Conservation (phyloP, 768 basidiomycete genomes). For the Tricholoma hemisulphureum region DNA sequence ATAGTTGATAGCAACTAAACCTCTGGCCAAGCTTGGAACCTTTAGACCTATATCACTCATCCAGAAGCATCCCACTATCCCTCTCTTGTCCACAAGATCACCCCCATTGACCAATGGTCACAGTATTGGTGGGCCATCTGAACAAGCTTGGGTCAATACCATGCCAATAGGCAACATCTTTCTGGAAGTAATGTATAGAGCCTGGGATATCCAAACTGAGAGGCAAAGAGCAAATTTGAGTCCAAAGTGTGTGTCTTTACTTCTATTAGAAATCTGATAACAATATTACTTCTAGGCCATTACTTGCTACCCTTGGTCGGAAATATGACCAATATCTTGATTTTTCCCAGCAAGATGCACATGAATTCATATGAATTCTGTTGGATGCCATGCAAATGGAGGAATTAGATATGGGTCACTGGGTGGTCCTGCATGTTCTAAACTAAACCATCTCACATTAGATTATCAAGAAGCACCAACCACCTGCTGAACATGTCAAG, state of each 20-base stretch:
- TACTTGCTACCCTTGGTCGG: conserved; percentile 66
- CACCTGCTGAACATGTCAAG: conserved; percentile 38
- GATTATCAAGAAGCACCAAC: conserved; percentile 77
- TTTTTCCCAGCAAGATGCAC: conserved; percentile 94
- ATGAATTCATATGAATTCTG: conserved; percentile 87
- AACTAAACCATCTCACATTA: conserved; percentile 25
- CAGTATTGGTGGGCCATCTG: conserved; percentile 47
- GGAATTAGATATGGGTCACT: conserved; percentile 71
- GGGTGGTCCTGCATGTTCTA: neutral
- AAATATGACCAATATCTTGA: conserved; percentile 96
- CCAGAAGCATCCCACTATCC: conserved; percentile 39
- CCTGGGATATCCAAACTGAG: conserved; percentile 61
- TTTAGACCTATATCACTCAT: conserved; percentile 50
- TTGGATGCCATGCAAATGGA: conserved; percentile 95
- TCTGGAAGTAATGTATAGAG: conserved; percentile 53
- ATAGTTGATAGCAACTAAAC: conserved; percentile 66
- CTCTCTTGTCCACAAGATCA: conserved; percentile 50
- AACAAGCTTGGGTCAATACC: conserved; percentile 51
- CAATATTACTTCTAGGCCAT: conserved; percentile 38
- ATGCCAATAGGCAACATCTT: conserved; percentile 77
- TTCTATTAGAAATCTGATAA: neutral
- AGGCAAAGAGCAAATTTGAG: conserved; percentile 54
- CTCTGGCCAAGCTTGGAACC: conserved; percentile 55
- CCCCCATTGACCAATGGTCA: conserved; percentile 72
- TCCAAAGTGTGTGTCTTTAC: conserved; percentile 54